A percentile compares a stretch with the other conserved stretches of the same genome.
phyloP scores from a whole-genome alignment of 352 stramenopile species.

The Globisporangium radiosum region DNA sequence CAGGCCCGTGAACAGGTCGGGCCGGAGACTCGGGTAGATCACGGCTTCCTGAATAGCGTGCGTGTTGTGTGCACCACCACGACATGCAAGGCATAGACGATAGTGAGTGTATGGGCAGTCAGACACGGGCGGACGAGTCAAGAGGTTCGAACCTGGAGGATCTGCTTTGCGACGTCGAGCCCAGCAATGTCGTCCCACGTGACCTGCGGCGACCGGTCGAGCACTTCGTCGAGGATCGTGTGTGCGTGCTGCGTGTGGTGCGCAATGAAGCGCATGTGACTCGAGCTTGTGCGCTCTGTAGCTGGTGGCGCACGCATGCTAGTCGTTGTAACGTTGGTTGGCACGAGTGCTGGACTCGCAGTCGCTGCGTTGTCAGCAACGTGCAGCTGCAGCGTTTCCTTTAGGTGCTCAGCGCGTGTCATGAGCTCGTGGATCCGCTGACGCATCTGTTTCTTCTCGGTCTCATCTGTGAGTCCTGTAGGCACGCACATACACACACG shows the following conservation, averaged over 20 bases:
- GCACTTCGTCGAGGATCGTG: constrained; percentile 77
- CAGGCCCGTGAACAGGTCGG: constrained; percentile 80
- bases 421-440: constrained; percentile 78
- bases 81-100: background rate
- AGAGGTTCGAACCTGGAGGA: constrained; percentile 55
- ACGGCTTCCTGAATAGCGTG: constrained; percentile 50
- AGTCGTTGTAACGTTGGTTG: background rate
- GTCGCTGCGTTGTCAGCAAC: background rate
- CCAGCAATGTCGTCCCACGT: constrained; percentile 82
- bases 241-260: constrained; percentile 58
- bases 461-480: constrained; percentile 30
- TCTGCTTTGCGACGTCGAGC: constrained; percentile 80
- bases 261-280: constrained; percentile 36
- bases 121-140: background rate
- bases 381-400: constrained; percentile 15
- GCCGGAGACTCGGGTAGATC: constrained; percentile 75
- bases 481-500: background rate
- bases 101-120: background rate
- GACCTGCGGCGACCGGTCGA: constrained; percentile 73
- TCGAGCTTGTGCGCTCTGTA: background rate
- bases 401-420: constrained; percentile 65
- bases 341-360: background rate
- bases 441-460: constrained; percentile 23
- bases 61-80: background rate
- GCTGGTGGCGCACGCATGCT: background rate